phyloP scores from a whole-genome alignment of 495 filamentous ascomycete species.

The Aspergillus incahuasiensis region DNA sequence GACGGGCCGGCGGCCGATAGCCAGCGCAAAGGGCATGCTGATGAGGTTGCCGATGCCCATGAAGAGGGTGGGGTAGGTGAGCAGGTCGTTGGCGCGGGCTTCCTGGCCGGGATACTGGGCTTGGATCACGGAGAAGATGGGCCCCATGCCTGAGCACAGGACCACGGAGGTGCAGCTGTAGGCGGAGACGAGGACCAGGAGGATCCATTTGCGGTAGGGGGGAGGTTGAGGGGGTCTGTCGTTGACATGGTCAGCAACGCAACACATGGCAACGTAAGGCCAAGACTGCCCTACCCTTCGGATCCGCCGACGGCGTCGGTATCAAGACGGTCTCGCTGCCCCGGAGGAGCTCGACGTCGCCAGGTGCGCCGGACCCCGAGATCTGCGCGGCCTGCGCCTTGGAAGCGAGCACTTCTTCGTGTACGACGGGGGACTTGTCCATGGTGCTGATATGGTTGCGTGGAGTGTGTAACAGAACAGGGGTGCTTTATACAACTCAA shows the following conservation, averaged over 20 bases:
- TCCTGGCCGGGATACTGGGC: conserved; percentile 20
- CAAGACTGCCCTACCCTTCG: conserved; percentile 11
- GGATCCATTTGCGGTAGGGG: conserved; percentile 24
- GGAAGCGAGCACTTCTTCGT: background rate
- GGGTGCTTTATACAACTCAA: too few relatives aligned
- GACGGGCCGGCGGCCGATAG: conserved; percentile 21
- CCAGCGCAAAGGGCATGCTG: conserved; percentile 22
- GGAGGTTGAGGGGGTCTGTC: conserved; percentile 25
- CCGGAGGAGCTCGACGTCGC: conserved; percentile 17
- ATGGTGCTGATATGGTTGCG: background rate
- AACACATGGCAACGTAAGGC: too few relatives aligned
- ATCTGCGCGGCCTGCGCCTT: background rate
- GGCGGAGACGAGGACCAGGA: conserved; percentile 14
- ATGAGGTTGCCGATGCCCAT: conserved; percentile 28
- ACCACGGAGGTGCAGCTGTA: conserved; percentile 15
- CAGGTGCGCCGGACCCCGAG: background rate
- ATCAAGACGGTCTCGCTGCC: conserved; percentile 19
- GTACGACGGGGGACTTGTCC: background rate
- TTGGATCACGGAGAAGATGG: conserved; percentile 15
- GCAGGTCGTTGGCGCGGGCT: conserved; percentile 18
- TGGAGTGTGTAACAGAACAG: too few relatives aligned
- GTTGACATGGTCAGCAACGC: background rate
- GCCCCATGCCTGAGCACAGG: conserved; percentile 24
- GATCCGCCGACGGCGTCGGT: conserved; percentile 22
- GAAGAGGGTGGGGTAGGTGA: conserved; percentile 27